Conservation (phyloP, 441 rosid species). For the Erodium moschatum region DNA sequence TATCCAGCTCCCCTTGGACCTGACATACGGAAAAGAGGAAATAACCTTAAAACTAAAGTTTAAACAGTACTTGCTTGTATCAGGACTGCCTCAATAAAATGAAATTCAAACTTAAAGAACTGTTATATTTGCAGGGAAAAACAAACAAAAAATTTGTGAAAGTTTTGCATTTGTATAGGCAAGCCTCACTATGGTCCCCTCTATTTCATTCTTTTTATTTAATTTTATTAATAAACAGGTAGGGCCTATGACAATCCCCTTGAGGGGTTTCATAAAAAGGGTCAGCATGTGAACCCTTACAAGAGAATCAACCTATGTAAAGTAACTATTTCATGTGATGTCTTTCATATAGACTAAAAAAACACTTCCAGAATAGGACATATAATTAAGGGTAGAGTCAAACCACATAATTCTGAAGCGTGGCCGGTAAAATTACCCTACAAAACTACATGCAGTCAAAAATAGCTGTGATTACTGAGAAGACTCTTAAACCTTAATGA, state of each 20-base stretch:
- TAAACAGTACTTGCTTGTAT: neutral
- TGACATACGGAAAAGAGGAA: constrained; percentile 26
- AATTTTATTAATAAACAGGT: no score
- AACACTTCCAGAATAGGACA: neutral
- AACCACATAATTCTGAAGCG: neutral
- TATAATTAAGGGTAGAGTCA: neutral
- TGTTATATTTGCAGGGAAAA: neutral
- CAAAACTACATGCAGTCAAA: neutral
- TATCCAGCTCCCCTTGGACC: constrained; percentile 91
- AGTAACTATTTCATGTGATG: neutral
- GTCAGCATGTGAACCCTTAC: neutral
- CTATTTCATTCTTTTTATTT: no score
- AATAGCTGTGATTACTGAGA: neutral
- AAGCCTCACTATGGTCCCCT: no score
- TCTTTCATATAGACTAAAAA: neutral
- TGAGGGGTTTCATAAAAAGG: neutral
- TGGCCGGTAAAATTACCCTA: neutral
- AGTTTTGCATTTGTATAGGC: no score
- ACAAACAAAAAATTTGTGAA: neutral
- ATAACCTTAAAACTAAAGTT: neutral
- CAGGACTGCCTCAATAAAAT: neutral
- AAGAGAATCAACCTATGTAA: neutral
- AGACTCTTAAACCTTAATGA: constrained; percentile 1
- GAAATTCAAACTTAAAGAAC: neutral
- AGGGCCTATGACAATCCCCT: no score